phyloP scores from a whole-genome alignment of 371 early-diverging fungal genomes.

The Cladochytrium tenue region DNA sequence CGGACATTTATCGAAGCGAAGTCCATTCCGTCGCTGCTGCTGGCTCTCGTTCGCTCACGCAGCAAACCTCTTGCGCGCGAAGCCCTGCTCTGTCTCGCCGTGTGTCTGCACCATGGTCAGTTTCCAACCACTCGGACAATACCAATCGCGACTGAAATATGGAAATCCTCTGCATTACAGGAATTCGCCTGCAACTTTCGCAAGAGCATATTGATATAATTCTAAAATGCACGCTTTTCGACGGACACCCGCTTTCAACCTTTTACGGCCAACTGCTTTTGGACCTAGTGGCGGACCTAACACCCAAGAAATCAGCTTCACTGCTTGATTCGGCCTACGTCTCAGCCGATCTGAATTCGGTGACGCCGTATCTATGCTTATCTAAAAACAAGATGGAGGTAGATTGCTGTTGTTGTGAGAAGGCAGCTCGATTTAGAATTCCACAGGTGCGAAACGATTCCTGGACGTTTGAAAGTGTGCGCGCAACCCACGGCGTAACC shows the following conservation, averaged over 20 bases:
- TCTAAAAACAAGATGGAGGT: conserved; percentile 8
- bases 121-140: too few species aligned
- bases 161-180: too few species aligned
- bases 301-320: not conserved
- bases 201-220: conserved; percentile 3
- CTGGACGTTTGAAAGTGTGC: conserved; percentile 76
- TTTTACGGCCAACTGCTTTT: conserved; percentile 18
- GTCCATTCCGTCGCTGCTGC: not conserved
- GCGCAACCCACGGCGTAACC: conserved; percentile 40
- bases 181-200: too few species aligned
- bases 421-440: not conserved
- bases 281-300: conserved; percentile 17
- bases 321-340: not conserved
- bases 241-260: conserved; percentile 1
- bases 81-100: conserved; percentile 3
- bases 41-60: conserved; percentile 12
- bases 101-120: conserved; percentile 13
- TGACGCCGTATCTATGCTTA: conserved; percentile 22
- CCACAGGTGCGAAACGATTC: conserved; percentile 43
- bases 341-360: conserved; percentile 2
- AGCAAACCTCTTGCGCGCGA: conserved; percentile 9
- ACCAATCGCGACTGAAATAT: too few species aligned
- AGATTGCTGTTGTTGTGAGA: not conserved
- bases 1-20: conserved; percentile 9
- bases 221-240: conserved; percentile 3